These are phyloP conservation scores for Ophiostoma sp. DNA, from an alignment of 2,329 filamentous ascomycete genomes.

Conservation along the genomic window DNA sequence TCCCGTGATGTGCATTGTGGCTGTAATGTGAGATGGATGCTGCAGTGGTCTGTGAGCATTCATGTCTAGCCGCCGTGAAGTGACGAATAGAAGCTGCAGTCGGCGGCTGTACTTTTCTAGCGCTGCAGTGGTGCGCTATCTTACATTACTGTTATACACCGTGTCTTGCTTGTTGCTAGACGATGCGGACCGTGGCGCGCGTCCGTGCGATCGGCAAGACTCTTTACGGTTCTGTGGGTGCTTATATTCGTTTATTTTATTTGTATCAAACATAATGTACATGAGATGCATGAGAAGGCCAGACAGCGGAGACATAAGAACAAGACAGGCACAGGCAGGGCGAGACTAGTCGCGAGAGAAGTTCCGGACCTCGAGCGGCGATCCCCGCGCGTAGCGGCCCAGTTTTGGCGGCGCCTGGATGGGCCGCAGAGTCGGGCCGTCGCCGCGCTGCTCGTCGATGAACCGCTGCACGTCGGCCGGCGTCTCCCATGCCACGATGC, in stretches of 20 bases:
- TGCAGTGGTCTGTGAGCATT: too few relatives aligned
- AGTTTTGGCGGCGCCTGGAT: background rate
- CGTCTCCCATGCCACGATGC: slow-evolving; percentile 57
- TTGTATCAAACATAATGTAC: slow-evolving; percentile 7
- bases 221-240: background rate
- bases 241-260: slow-evolving; percentile 1
- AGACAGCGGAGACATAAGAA: background rate
- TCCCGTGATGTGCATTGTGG: background rate
- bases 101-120: background rate
- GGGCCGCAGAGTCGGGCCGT: slow-evolving; percentile 10
- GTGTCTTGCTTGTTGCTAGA: too few relatives aligned
- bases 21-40: background rate
- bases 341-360: background rate
- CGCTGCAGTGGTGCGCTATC: too few relatives aligned
- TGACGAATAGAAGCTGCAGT: too few relatives aligned
- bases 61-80: too few relatives aligned
- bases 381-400: background rate
- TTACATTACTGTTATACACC: too few relatives aligned
- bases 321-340: background rate
- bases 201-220: too few relatives aligned
- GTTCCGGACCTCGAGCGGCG: slow-evolving; percentile 4
- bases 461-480: slow-evolving; percentile 13
- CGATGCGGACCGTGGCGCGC: too few relatives aligned
- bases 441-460: slow-evolving; percentile 13
- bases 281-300: slow-evolving; percentile 4